A percentile compares a stretch with the other conserved stretches of the same genome.
phyloP scores from a whole-genome alignment of 257 asterid species.

The Coffea eugenioides region DNA sequence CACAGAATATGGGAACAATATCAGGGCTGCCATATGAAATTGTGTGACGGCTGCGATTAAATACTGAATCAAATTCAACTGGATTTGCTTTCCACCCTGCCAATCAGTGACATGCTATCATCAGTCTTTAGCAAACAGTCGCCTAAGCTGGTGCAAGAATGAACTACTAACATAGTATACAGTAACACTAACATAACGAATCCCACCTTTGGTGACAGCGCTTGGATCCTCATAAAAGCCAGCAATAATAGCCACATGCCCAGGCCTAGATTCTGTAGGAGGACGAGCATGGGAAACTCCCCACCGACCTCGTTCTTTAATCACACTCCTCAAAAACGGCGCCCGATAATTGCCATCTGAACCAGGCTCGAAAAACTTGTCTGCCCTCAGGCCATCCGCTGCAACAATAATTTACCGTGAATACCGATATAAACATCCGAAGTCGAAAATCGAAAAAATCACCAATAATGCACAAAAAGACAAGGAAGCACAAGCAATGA shows the following conservation, averaged over 20 bases:
- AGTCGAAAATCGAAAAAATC: not conserved
- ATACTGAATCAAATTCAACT: constrained; percentile 96
- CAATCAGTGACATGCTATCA: not conserved
- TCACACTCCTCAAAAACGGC: constrained; percentile 87
- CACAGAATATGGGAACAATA: constrained; percentile 87
- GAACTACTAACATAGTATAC: no score
- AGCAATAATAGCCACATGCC: constrained; percentile 97
- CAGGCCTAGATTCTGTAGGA: constrained; percentile 97
- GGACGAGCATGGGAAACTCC: constrained; percentile 99
- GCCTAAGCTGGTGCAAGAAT: not conserved
- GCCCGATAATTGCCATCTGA: constrained; percentile 76
- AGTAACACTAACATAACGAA: not conserved
- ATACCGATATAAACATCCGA: not conserved
- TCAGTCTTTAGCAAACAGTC: not conserved
- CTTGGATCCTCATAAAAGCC: constrained; percentile 99
- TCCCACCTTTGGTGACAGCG: constrained; percentile 93
- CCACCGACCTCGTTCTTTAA: constrained; percentile 90
- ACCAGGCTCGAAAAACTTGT: constrained; percentile 94
- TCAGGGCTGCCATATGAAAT: constrained; percentile 96
- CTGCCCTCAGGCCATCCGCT: constrained; percentile 99
- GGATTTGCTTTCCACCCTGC: constrained; percentile 99
- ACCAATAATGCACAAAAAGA: not conserved
- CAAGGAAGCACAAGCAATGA: not conserved
- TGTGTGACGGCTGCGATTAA: constrained; percentile 86
- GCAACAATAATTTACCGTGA: constrained; percentile 28